These are phyloP conservation scores for Steccherinum ochraceum DNA, from an alignment of 768 basidiomycete species.

Conservation along the genomic window DNA sequence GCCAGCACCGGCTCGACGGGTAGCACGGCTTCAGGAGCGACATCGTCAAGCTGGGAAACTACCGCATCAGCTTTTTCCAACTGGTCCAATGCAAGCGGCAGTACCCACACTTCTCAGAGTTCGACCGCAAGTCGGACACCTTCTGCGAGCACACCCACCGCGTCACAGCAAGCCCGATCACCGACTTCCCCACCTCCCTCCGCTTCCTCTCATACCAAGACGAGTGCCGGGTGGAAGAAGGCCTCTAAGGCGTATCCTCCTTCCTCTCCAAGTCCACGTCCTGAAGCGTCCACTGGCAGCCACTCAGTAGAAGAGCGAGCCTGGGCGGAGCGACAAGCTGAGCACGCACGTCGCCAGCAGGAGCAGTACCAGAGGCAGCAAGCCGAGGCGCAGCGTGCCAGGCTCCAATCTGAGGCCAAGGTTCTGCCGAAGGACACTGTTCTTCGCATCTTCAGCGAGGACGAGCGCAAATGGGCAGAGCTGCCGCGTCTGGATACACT, in stretches of 20 bases:
- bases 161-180: constrained; percentile 5
- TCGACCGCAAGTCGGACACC: constrained; percentile 18
- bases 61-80: constrained; percentile 16
- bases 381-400: constrained; percentile 45
- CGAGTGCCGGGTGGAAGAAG: constrained; percentile 1
- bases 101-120: constrained; percentile 13
- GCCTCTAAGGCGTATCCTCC: neutral
- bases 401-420: constrained; percentile 31
- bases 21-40: constrained; percentile 18
- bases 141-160: constrained; percentile 18
- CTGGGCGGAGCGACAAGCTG: constrained; percentile 58
- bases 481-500: constrained; percentile 32
- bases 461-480: constrained; percentile 57
- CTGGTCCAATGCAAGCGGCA: constrained; percentile 11
- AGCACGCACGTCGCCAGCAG: constrained; percentile 57
- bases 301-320: constrained; percentile 27
- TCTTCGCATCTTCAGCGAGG: constrained; percentile 46
- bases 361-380: constrained; percentile 67
- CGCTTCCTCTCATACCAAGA: neutral
- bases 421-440: constrained; percentile 53
- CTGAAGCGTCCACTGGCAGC: neutral
- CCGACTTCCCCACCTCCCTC: neutral
- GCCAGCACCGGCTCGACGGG: constrained; percentile 18
- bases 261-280: neutral
- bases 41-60: constrained; percentile 17